Conservation (phyloP, 495 filamentous ascomycete genomes). For the Podospora appendiculata region DNA sequence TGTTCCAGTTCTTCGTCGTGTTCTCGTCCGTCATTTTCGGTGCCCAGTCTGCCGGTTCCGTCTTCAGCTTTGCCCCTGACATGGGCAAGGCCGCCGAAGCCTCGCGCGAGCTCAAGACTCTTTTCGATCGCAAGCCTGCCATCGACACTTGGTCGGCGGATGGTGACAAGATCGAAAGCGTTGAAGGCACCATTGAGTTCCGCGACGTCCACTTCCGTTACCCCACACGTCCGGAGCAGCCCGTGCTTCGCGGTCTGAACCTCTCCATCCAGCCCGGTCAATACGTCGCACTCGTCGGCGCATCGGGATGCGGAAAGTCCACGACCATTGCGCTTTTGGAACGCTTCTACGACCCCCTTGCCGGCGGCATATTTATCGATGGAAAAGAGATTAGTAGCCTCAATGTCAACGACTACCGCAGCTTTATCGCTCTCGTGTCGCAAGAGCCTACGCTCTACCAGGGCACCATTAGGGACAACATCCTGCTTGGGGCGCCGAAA, state of each 20-base stretch:
- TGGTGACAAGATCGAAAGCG: constrained; percentile 49
- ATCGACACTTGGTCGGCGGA: constrained; percentile 62
- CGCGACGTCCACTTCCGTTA: constrained; percentile 57
- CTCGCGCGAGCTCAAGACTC: constrained; percentile 26
- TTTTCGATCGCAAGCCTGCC: constrained; percentile 29
- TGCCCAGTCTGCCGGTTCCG: constrained; percentile 30
- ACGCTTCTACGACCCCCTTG: constrained; percentile 55
- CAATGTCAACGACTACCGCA: constrained; percentile 48
- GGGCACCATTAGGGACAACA: constrained; percentile 54
- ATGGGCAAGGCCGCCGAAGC: constrained; percentile 31
- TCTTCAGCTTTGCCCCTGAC: constrained; percentile 32
- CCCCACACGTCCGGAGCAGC: constrained; percentile 47
- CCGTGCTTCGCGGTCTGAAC: constrained; percentile 46
- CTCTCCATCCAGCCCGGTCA: constrained; percentile 58
- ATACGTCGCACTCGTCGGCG: constrained; percentile 65
- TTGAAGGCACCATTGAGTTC: constrained; percentile 51
- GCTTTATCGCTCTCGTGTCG: constrained; percentile 52
- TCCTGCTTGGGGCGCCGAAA: constrained; percentile 43
- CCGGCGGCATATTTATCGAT: constrained; percentile 51
- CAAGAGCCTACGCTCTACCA: constrained; percentile 56
- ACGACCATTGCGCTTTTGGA: constrained; percentile 65
- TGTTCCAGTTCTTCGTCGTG: constrained; percentile 81
- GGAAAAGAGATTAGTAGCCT: constrained; percentile 43
- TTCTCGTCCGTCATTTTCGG: constrained; percentile 47
- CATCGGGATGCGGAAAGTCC: constrained; percentile 69